Evolutionary conservation across 2,329 filamentous ascomycete genomes (phyloP).

Genomic region (Xylariales sp.): DNA sequence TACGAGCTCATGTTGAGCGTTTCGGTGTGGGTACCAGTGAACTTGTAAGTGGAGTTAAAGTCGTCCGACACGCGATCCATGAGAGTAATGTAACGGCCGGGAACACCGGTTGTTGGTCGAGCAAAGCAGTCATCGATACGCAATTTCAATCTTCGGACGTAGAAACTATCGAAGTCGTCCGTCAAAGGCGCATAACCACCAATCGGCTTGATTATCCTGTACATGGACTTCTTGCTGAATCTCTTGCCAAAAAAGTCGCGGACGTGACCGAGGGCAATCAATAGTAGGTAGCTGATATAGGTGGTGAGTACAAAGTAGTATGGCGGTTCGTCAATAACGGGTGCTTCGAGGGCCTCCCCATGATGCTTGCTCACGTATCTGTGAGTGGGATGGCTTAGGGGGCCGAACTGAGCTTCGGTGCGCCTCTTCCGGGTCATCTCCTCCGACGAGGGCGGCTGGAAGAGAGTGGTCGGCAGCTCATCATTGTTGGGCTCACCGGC

Average conservation of each 20-base stretch:
- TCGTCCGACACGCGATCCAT: slow-evolving; percentile 88
- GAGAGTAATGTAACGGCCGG: slow-evolving; percentile 87
- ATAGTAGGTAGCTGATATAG: slow-evolving; percentile 94
- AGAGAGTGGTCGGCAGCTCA: slow-evolving; percentile 71
- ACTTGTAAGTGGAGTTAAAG: slow-evolving; percentile 84
- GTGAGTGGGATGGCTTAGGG: slow-evolving; percentile 73
- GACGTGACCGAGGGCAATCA: slow-evolving; percentile 93
- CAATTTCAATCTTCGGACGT: slow-evolving; percentile 86
- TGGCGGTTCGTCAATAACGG: slow-evolving; percentile 89
- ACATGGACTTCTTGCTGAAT: slow-evolving; percentile 77
- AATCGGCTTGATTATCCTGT: slow-evolving; percentile 73
- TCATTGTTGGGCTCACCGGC: slow-evolving; percentile 70
- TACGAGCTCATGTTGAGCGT: slow-evolving; percentile 99
- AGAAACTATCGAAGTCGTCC: slow-evolving; percentile 98
- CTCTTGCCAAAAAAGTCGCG: slow-evolving; percentile 97
- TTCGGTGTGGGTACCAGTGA: slow-evolving; percentile 86
- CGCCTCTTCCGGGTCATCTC: slow-evolving; percentile 72
- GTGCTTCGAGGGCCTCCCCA: slow-evolving; percentile 73
- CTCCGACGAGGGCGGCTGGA: slow-evolving; percentile 80
- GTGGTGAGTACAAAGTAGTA: slow-evolving; percentile 97
- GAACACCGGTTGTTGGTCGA: slow-evolving; percentile 86
- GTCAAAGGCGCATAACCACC: slow-evolving; percentile 95
- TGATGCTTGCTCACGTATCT: slow-evolving; percentile 85
- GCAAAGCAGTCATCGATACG: slow-evolving; percentile 97
- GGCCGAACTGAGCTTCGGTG: slow-evolving; percentile 87